Percentiles rank a stretch among this genome's conserved stretches.
Conservation (phyloP, 345 rosid genomes). For the Chamaenerion angustifolium region DNA sequence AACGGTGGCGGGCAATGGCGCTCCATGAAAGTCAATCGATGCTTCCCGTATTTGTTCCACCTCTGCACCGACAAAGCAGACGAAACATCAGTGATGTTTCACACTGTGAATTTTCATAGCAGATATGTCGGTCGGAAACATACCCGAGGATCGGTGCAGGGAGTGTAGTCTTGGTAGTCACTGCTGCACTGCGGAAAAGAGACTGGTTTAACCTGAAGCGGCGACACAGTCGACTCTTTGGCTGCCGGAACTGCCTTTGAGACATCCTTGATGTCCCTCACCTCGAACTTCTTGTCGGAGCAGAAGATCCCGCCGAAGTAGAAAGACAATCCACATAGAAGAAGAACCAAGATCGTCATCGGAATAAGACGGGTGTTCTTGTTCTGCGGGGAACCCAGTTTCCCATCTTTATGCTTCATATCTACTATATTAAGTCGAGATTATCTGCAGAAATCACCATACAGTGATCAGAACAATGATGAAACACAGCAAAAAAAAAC, state of each 20-base stretch:
- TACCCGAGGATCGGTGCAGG: slow-evolving; percentile 98
- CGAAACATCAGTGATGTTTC: slow-evolving; percentile 4
- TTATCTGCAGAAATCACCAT: not conserved
- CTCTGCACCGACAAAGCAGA: slow-evolving; percentile 31
- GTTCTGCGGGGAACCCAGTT: slow-evolving; percentile 34
- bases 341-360: slow-evolving; percentile 33
- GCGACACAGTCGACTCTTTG: slow-evolving; percentile 26
- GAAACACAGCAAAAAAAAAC: no score
- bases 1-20: slow-evolving; percentile 84
- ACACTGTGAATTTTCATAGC: not conserved
- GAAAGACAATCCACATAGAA: slow-evolving; percentile 71
- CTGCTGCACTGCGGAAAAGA: slow-evolving; percentile 67
- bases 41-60: slow-evolving; percentile 76
- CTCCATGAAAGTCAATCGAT: slow-evolving; percentile 85
- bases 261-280: slow-evolving; percentile 18
- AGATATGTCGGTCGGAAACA: not conserved
- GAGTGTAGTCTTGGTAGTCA: slow-evolving; percentile 87
- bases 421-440: slow-evolving; percentile 15
- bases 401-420: slow-evolving; percentile 88
- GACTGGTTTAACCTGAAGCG: slow-evolving; percentile 43
- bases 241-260: slow-evolving; percentile 33
- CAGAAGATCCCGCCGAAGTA: slow-evolving; percentile 83
- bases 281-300: slow-evolving; percentile 39
- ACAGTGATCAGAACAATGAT: not conserved
- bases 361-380: slow-evolving; percentile 35